Evolutionary conservation across 352 stramenopile genomes (phyloP).

Genomic region (Thalassiosira mediterranea): DNA sequence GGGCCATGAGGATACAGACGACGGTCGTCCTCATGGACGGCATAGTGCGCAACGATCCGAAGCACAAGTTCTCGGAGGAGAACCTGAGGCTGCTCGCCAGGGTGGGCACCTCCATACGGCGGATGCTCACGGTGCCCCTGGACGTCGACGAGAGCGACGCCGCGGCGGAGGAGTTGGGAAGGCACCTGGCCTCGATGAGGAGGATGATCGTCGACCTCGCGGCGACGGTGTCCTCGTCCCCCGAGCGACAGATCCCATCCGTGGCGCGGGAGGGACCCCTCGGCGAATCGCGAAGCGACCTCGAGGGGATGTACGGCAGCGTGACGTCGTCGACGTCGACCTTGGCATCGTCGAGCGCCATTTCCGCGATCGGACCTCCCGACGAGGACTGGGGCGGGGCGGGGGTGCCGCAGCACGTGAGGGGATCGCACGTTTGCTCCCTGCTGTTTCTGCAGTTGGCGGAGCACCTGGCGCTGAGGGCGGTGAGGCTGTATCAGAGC

Average conservation of each 20-base stretch:
- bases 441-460: slow-evolving; percentile 51
- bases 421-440: slow-evolving; percentile 19
- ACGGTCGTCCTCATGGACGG: slow-evolving; percentile 52
- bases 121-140: slow-evolving; percentile 44
- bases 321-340: too few species aligned
- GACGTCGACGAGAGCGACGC: slow-evolving; percentile 8
- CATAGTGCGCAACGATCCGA: slow-evolving; percentile 45
- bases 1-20: slow-evolving; percentile 47
- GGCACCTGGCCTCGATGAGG: slow-evolving; percentile 25
- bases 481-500: slow-evolving; percentile 36
- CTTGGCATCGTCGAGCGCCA: too few species aligned
- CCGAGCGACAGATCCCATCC: neutral
- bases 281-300: too few species aligned
- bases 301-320: too few species aligned
- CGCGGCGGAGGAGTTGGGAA: slow-evolving; percentile 25
- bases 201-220: slow-evolving; percentile 28
- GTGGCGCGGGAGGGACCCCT: too few species aligned
- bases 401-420: slow-evolving; percentile 19
- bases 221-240: slow-evolving; percentile 10
- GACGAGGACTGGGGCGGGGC: too few species aligned
- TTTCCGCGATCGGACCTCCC: too few species aligned
- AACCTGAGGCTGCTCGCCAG: slow-evolving; percentile 31
- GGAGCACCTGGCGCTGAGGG: slow-evolving; percentile 42
- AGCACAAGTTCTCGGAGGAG: slow-evolving; percentile 31
- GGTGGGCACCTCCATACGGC: slow-evolving; percentile 28